Evolutionary conservation across 2,329 filamentous ascomycete species (phyloP).

Genomic region (Colletotrichum musicola): DNA sequence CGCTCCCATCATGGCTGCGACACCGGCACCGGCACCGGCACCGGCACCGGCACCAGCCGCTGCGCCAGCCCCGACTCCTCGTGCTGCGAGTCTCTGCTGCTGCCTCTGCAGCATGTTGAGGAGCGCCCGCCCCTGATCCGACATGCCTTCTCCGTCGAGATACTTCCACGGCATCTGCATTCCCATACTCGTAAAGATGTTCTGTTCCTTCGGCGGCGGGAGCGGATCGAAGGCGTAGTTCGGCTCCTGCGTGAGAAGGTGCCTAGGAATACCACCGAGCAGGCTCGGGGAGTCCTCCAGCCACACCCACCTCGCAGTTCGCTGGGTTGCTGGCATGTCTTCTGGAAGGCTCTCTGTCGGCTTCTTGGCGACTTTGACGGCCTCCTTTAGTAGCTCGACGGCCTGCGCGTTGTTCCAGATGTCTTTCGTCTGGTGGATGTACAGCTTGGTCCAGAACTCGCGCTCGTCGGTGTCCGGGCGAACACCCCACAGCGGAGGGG

Average conservation of each 20-base stretch:
- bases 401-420: slow-evolving; percentile 87
- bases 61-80: slow-evolving; percentile 6
- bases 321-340: slow-evolving; percentile 57
- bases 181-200: slow-evolving; percentile 61
- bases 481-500: slow-evolving; percentile 86
- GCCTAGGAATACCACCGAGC: slow-evolving; percentile 76
- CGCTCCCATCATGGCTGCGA: slow-evolving; percentile 18
- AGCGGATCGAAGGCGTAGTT: slow-evolving; percentile 86
- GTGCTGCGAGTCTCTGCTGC: slow-evolving; percentile 16
- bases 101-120: slow-evolving; percentile 26
- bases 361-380: slow-evolving; percentile 68
- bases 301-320: slow-evolving; percentile 80
- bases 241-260: slow-evolving; percentile 72
- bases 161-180: slow-evolving; percentile 58
- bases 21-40: too few species aligned
- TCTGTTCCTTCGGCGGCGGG: slow-evolving; percentile 72
- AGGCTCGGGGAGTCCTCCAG: slow-evolving; percentile 81
- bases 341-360: slow-evolving; percentile 54
- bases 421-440: slow-evolving; percentile 81
- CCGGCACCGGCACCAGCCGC: slow-evolving; percentile 10
- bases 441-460: slow-evolving; percentile 79
- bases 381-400: slow-evolving; percentile 75
- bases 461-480: slow-evolving; percentile 72
- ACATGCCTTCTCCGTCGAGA: slow-evolving; percentile 38
- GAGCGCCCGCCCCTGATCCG: slow-evolving; percentile 22